Evolutionary conservation across 768 basidiomycete genomes (phyloP), one percentile per base, ranked within the genome.

Genomic region (Mycena maculata): DNA sequence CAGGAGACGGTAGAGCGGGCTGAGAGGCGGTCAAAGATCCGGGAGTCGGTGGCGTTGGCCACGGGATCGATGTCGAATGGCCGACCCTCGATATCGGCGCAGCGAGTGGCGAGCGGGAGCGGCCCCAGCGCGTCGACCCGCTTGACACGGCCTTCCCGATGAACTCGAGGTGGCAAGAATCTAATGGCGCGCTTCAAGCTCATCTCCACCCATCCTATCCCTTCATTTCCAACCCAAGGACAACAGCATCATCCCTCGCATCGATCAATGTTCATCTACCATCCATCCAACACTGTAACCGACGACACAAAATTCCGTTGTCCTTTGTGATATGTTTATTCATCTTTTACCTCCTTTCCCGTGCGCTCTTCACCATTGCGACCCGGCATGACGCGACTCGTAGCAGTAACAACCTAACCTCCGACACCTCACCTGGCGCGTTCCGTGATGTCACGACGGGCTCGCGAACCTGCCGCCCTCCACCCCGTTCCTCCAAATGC

Each of bases 381-480:
- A 44, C 38, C 54, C 49, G 60, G 36, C 58, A 42, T 22, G 65
- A 71, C 61, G 61, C 65, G 62, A 67, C 61, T 42, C 54, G 60
- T 58, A 67, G 55, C 49, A 58, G 55, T 45, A 63, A 66, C 69
- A 71, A 38, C 65, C 69, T 71, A 70, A 57, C 68, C 67, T 58
- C 60, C 60, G 59, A 61, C 33, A 41, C 50, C 56, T 54, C 62
- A 23, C 44, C 42, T 31, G 47, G 11, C 36, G 28, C 27, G 36
- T 28, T 50, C 28, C 22, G 45, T 36, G 30, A n/a, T 22, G 63
- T 22, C 18, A 27, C 42, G 52, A 59, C 30, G 16, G 36, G 42
- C 52, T 13, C 49, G 22, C 54, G 42, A 33, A 33, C 68, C 42
- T 28, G 18, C 60, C 54, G 13, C 53, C 45, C 4, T 58, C 28